phyloP scores from a whole-genome alignment of 208 protist species.

The Endotrypanum monterogeii region DNA sequence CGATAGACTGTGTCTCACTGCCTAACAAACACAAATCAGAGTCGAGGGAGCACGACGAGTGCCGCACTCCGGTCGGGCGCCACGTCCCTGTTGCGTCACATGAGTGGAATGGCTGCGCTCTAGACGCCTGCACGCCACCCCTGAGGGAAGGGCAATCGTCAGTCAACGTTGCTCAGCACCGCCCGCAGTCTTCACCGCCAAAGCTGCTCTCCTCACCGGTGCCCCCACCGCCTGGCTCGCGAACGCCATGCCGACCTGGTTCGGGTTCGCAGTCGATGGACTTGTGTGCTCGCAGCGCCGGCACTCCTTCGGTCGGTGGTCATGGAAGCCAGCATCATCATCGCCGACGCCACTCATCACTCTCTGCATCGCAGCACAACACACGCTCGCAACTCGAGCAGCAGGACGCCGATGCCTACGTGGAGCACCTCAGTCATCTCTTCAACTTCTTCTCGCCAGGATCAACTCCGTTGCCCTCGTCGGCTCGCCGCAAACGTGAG shows the following conservation, averaged over 20 bases:
- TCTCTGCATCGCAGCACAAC: conserved; percentile 32
- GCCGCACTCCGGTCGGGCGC: conserved; percentile 17
- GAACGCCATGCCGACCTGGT: background rate
- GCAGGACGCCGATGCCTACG: conserved; percentile 34
- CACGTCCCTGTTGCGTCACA: background rate
- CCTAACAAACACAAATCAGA: too few species aligned
- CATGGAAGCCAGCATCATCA: background rate
- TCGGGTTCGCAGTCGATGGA: background rate
- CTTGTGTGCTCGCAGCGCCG: conserved; percentile 2
- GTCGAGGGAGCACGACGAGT: background rate
- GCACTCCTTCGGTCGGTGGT: background rate
- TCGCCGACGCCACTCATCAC: conserved; percentile 8
- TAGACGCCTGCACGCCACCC: conserved; percentile 19
- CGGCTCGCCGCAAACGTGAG: conserved; percentile 5
- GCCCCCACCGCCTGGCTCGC: background rate
- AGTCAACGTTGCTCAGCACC: background rate
- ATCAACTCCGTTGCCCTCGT: conserved; percentile 37
- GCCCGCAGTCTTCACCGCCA: background rate
- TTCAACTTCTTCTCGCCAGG: conserved; percentile 46
- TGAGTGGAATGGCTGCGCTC: conserved; percentile 11
- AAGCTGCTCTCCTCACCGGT: conserved; percentile 6
- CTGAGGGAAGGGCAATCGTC: background rate
- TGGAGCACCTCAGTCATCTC: conserved; percentile 28
- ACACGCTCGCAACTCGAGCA: conserved; percentile 26
- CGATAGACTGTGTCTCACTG: background rate